A percentile compares a stretch with the other conserved stretches of the same genome.
These are phyloP conservation scores for Mallotus repandus DNA, from an alignment of 441 rosid species.

Conservation along the genomic window DNA sequence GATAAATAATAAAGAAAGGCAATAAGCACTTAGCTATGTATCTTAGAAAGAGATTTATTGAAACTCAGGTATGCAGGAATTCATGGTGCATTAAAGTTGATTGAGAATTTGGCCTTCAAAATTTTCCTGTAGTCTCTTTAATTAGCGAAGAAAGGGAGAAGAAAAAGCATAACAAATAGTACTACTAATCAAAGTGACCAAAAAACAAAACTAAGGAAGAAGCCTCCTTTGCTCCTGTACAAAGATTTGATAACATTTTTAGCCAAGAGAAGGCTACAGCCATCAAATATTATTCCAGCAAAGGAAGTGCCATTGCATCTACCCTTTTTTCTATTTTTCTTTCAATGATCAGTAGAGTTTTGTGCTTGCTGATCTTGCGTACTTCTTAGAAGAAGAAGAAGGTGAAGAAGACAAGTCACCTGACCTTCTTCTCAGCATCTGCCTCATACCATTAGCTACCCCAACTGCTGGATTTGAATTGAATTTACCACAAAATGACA, in stretches of 20 bases:
- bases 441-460: conserved; percentile 95
- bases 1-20: too few relatives aligned
- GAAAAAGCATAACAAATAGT: neutral
- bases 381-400: conserved; percentile 60
- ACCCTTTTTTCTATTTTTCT: too few relatives aligned
- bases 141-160: conserved; percentile 10
- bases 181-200: neutral
- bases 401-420: conserved; percentile 55
- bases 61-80: too few relatives aligned
- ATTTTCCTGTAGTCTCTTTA: neutral
- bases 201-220: neutral
- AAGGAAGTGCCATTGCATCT: neutral
- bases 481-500: conserved; percentile 90
- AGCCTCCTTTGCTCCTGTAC: conserved; percentile 3
- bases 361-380: conserved; percentile 56
- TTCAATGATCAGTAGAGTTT: conserved; percentile 33
- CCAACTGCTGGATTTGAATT: conserved; percentile 80
- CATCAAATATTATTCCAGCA: conserved; percentile 23
- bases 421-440: conserved; percentile 90
- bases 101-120: neutral
- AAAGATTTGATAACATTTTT: neutral
- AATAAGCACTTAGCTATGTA: too few relatives aligned
- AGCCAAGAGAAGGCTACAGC: conserved; percentile 25
- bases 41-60: too few relatives aligned
- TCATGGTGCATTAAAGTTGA: neutral